Evolutionary conservation across 768 basidiomycete genomes (phyloP).

Genomic region (Mycena epipterygia): DNA sequence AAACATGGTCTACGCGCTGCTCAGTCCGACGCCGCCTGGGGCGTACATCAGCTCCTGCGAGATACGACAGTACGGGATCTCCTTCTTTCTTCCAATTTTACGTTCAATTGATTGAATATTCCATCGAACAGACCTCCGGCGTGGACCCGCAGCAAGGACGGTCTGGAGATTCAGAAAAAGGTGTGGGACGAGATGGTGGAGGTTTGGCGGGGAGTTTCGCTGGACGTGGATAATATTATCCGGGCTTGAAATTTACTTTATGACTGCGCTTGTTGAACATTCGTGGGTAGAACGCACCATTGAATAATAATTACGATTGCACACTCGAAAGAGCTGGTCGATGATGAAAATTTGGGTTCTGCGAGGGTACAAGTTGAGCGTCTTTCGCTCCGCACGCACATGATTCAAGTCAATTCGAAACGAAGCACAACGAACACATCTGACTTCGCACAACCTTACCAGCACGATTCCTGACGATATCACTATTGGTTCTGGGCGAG

Average conservation of each 20-base stretch:
- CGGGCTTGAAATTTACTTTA: not conserved
- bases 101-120: not conserved
- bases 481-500: too few species aligned
- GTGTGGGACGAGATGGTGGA: conserved; percentile 29
- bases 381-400: too few species aligned
- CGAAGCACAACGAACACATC: too few species aligned
- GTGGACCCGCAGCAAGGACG: conserved; percentile 1
- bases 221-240: not conserved
- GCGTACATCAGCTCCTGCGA: conserved; percentile 8
- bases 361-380: too few species aligned
- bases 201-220: conserved; percentile 16
- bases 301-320: too few species aligned
- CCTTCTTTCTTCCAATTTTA: not conserved
- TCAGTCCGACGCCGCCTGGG: conserved; percentile 18
- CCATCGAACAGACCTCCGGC: not conserved
- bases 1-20: conserved; percentile 14
- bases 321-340: too few species aligned
- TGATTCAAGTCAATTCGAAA: too few species aligned
- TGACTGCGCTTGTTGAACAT: too few species aligned
- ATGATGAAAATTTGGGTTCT: too few species aligned
- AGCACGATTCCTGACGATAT: too few species aligned
- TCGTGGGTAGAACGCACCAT: too few species aligned
- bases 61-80: not conserved
- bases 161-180: not conserved
- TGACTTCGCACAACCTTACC: too few species aligned